These are phyloP conservation scores for Picochlorum sp. DNA, from an alignment of 139 green algal genomes.

Conservation along the genomic window DNA sequence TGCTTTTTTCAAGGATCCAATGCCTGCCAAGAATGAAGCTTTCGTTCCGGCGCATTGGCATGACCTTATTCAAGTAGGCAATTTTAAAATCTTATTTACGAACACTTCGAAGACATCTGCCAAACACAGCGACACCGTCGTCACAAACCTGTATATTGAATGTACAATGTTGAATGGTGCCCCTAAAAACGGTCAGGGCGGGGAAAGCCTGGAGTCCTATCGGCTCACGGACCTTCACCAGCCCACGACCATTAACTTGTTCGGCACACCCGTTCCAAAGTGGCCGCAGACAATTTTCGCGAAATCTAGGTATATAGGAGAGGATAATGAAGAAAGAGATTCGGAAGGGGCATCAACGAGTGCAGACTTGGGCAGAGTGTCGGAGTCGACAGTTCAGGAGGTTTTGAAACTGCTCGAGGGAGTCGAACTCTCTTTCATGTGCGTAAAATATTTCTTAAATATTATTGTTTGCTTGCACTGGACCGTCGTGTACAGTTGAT, in stretches of 20 bases:
- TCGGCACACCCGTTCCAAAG: not conserved
- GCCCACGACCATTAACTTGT: not conserved
- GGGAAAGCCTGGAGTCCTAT: not conserved
- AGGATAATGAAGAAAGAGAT: not conserved
- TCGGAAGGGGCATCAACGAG: not conserved
- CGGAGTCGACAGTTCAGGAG: conserved; percentile 1
- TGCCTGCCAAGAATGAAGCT: no score
- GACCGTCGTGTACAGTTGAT: not conserved
- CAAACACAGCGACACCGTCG: no score
- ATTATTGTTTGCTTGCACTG: not conserved
- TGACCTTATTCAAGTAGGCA: no score
- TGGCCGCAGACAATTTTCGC: not conserved
- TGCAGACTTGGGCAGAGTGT: not conserved
- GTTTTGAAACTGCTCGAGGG: conserved; percentile 1
- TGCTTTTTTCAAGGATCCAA: no score
- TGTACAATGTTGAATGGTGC: not conserved
- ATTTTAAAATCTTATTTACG: no score
- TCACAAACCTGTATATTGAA: no score
- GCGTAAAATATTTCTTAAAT: not conserved
- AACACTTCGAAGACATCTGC: no score
- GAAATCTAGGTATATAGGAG: not conserved
- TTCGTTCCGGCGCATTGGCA: no score
- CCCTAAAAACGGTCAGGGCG: not conserved
- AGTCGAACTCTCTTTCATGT: not conserved
- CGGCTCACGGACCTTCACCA: conserved; percentile 1